A percentile compares a stretch with the other conserved stretches of the same genome.
Evolutionary conservation across 371 early-diverging fungal species (phyloP).

Genomic region (Syncephalastrum racemosum): DNA sequence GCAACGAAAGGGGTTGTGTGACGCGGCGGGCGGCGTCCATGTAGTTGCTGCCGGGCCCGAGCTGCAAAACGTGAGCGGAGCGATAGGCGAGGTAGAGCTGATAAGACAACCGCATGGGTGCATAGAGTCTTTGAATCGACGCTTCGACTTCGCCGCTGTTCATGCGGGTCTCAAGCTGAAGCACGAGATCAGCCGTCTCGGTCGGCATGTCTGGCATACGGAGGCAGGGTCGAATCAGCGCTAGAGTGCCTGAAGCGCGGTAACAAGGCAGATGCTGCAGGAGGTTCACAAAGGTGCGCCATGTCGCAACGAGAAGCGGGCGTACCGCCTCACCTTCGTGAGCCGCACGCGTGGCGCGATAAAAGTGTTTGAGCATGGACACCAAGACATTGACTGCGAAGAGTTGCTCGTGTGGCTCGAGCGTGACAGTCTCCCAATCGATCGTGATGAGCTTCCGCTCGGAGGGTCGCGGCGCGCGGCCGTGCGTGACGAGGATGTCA

Average conservation of each 20-base stretch:
- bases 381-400: slow-evolving; percentile 30
- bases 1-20: too few species aligned
- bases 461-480: too few species aligned
- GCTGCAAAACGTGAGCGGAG: too few species aligned
- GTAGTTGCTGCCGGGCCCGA: too few species aligned
- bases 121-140: too few species aligned
- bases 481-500: too few species aligned
- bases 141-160: too few species aligned
- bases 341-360: slow-evolving; percentile 14
- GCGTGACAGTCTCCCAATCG: slow-evolving; percentile 22
- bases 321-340: slow-evolving; percentile 22
- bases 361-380: slow-evolving; percentile 34
- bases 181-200: neutral
- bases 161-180: too few species aligned
- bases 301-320: slow-evolving; percentile 30
- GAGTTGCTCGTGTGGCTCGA: slow-evolving; percentile 19
- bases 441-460: neutral
- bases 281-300: slow-evolving; percentile 31
- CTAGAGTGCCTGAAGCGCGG: slow-evolving; percentile 25
- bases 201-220: slow-evolving; percentile 6
- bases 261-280: slow-evolving; percentile 26
- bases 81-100: too few species aligned
- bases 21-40: too few species aligned
- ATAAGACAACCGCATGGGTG: too few species aligned
- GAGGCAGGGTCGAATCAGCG: slow-evolving; percentile 20